A percentile compares a stretch with the other conserved stretches of the same genome.
phyloP scores from a whole-genome alignment of 2,329 filamentous ascomycete genomes.

The Calonectria henricotiae region DNA sequence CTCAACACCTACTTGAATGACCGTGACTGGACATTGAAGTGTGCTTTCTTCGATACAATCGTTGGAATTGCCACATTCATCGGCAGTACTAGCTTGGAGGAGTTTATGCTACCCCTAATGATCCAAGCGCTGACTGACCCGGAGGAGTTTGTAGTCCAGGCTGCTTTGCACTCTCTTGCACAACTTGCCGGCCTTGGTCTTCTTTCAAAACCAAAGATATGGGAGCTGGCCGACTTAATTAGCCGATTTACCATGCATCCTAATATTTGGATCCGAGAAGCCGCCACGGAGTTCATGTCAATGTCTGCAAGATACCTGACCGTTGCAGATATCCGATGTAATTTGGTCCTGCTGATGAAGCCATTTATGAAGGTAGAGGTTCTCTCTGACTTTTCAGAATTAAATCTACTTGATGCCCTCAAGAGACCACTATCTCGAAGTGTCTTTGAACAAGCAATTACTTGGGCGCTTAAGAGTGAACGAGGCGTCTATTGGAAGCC shows the following conservation, averaged over 20 bases:
- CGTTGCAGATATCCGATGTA: conserved; percentile 85
- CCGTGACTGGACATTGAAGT: conserved; percentile 95
- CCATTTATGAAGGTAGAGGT: conserved; percentile 86
- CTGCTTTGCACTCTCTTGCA: conserved; percentile 88
- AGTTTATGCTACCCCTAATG: conserved; percentile 97
- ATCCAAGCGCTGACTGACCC: conserved; percentile 93
- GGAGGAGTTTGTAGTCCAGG: conserved; percentile 95
- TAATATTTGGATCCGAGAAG: conserved; percentile 95
- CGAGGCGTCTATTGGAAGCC: conserved; percentile 91
- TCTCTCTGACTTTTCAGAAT: conserved; percentile 78
- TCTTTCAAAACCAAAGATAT: conserved; percentile 86
- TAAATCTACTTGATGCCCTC: conserved; percentile 83
- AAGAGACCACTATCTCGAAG: conserved; percentile 86
- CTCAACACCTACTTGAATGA: conserved; percentile 98
- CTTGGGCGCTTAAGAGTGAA: conserved; percentile 88
- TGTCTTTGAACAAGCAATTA: conserved; percentile 87
- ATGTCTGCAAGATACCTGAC: conserved; percentile 84
- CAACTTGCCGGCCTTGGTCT: conserved; percentile 91
- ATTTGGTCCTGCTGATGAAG: conserved; percentile 84
- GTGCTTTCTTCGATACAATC: conserved; percentile 95
- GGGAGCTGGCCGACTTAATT: conserved; percentile 89
- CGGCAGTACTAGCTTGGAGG: conserved; percentile 90
- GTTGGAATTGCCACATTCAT: conserved; percentile 94
- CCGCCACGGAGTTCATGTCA: conserved; percentile 87
- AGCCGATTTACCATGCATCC: conserved; percentile 93